These are phyloP conservation scores for Penicillium roqueforti DNA, from an alignment of 495 filamentous ascomycete genomes.

Conservation along the genomic window DNA sequence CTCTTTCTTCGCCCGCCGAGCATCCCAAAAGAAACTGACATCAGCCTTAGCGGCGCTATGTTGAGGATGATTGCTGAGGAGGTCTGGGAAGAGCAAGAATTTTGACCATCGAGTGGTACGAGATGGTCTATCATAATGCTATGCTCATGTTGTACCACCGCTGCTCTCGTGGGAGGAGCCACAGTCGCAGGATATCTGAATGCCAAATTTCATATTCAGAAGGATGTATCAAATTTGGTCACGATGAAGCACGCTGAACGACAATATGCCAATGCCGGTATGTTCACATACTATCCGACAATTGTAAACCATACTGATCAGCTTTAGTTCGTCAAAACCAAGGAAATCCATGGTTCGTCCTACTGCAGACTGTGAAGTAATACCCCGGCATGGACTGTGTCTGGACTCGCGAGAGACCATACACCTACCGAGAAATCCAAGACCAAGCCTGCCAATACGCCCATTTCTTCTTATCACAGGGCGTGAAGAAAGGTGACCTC, in stretches of 20 bases:
- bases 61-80: too few species aligned
- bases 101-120: too few species aligned
- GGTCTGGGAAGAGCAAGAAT: too few species aligned
- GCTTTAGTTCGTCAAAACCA: constrained; percentile 44
- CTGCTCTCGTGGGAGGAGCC: constrained; percentile 37
- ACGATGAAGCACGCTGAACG: constrained; percentile 31
- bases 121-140: too few species aligned
- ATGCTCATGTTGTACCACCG: constrained; percentile 1
- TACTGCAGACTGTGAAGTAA: constrained; percentile 51
- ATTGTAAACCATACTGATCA: constrained; percentile 6
- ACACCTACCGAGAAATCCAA: constrained; percentile 58
- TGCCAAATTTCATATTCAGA: constrained; percentile 61
- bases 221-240: constrained; percentile 50
- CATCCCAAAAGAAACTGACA: too few species aligned
- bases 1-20: too few species aligned
- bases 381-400: constrained; percentile 52
- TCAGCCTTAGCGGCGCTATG: too few species aligned
- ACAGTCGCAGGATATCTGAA: constrained; percentile 61
- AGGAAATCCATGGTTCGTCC: constrained; percentile 60
- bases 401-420: constrained; percentile 62
- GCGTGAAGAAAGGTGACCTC: constrained; percentile 61
- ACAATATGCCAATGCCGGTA: constrained; percentile 34
- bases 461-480: constrained; percentile 56
- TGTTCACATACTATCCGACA: neutral
- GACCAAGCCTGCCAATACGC: constrained; percentile 58